These are phyloP conservation scores for Rhododendron vialii DNA, from an alignment of 148 eudicot genomes.

Conservation along the genomic window DNA sequence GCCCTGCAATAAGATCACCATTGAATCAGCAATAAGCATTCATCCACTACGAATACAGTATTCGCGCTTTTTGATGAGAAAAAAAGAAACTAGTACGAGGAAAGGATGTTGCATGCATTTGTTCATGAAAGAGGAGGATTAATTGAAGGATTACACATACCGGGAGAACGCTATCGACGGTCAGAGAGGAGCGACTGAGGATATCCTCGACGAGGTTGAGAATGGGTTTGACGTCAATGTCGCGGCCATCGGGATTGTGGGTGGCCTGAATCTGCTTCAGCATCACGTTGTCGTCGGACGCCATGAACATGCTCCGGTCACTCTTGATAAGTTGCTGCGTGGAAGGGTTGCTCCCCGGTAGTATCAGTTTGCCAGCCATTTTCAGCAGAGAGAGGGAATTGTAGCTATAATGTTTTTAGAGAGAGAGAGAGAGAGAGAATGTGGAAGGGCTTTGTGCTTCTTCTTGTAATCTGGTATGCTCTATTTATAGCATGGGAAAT, in stretches of 20 bases:
- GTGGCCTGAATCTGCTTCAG: constrained; percentile 25
- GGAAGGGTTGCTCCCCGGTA: not conserved
- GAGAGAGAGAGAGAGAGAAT: not conserved
- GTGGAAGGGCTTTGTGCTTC: not conserved
- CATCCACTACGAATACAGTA: not conserved
- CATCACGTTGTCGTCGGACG: constrained; percentile 22
- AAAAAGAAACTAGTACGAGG: no score
- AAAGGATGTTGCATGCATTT: no score
- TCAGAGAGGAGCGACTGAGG: constrained; percentile 16
- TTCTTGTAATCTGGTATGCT: not conserved
- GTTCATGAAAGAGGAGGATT: not conserved
- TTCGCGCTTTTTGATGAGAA: no score
- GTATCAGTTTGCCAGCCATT: not conserved
- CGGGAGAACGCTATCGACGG: not conserved
- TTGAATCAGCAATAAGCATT: not conserved
- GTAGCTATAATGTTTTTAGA: not conserved
- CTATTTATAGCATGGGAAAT: not conserved
- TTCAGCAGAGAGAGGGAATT: not conserved
- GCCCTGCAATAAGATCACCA: constrained; percentile 20
- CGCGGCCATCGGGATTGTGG: constrained; percentile 29
- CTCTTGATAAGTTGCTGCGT: constrained; percentile 20
- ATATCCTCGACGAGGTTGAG: constrained; percentile 29
- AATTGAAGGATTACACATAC: not conserved
- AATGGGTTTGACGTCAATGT: constrained; percentile 18
- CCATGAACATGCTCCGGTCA: constrained; percentile 19